Evolutionary conservation across 306 rosid species (phyloP).

Genomic region (Boehmeria nivea): DNA sequence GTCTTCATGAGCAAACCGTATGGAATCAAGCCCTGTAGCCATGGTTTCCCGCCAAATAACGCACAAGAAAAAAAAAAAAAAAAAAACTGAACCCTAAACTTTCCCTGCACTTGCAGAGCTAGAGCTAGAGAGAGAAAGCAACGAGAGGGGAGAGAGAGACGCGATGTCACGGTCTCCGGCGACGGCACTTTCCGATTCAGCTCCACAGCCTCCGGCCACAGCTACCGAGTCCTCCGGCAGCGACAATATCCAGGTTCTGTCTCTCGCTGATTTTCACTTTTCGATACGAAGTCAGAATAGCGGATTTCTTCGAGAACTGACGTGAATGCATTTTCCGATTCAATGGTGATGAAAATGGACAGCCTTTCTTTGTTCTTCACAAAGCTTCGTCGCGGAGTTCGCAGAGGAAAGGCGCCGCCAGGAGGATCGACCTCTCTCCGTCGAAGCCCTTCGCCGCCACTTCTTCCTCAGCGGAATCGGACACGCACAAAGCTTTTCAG

Average conservation of each 20-base stretch:
- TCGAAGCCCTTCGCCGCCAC: constrained; percentile 19
- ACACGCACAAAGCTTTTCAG: constrained; percentile 40
- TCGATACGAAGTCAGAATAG: background rate
- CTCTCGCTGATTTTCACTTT: background rate
- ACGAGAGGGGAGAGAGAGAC: background rate
- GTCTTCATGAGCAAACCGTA: background rate
- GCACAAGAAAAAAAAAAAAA: background rate
- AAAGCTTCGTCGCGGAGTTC: constrained; percentile 43
- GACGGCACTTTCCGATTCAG: constrained; percentile 5
- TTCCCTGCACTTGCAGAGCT: background rate
- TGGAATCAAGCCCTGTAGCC: background rate
- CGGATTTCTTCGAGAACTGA: background rate
- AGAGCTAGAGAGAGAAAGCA: background rate
- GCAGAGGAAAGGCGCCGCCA: constrained; percentile 39
- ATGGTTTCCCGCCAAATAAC: constrained; percentile 24
- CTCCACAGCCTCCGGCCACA: constrained; percentile 7
- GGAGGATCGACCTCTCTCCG: constrained; percentile 45
- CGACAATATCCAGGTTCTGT: constrained; percentile 23
- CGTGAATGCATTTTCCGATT: background rate
- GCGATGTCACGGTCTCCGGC: constrained; percentile 10
- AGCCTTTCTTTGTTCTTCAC: constrained; percentile 79
- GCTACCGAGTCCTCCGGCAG: constrained; percentile 5
- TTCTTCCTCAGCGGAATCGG: constrained; percentile 37
- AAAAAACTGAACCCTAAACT: background rate
- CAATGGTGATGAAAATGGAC: background rate